Base-by-base conservation (phyloP, 1,284 basidiomycete genomes). In the Calocybe gambosa region DNA sequence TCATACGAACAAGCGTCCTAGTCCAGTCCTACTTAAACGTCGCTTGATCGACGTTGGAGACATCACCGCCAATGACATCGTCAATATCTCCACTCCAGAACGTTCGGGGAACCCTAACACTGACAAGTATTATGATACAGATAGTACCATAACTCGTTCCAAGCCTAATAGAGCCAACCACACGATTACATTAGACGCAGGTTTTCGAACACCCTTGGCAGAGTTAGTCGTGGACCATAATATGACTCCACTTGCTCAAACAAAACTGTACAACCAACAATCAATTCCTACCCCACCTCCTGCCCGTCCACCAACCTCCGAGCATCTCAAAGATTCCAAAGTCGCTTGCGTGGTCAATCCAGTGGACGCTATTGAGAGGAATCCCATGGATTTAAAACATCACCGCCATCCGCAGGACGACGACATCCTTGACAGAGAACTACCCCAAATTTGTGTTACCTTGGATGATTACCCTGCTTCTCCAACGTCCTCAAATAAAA, bases 41-140 rank as follows among this genome's bases (percentile, higher is more conserved):
- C 72, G 74, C 23, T 71, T 84, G 33, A 68, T 84, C 39, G 81
- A 84, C 58, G 61, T 81, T 41, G 78, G 75, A n/a, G 77, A 80
- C 50, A 60, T 69, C 28, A 71, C 70, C 6, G 53, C 73, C 19
- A 65, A 69, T 42, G 63, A 69, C 42, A 52, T 58, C 8, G 15
- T 34, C 31, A n/a, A 29, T 9, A 5, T 59, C 62, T 20, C 55
- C 58, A 8, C 53, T 55, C 31, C 55, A 34, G 8, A 16, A 15
- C 31, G 31, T 10, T 9, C 3, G 10, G 28, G 8, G 8, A 16
- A 34, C 15, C n/a, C 15, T 15, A 13, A 15, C 8, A 15, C 2
- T 13, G 29, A 34, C 15, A 5, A 34, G 3, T 9, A n/a, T 3
- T 29, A 29, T 8, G 31, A 15, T 34, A 2, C 13, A 34, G 6